These are phyloP conservation scores for Saxophila tyrrhenica DNA, from an alignment of 495 filamentous ascomycete species.

Conservation along the genomic window DNA sequence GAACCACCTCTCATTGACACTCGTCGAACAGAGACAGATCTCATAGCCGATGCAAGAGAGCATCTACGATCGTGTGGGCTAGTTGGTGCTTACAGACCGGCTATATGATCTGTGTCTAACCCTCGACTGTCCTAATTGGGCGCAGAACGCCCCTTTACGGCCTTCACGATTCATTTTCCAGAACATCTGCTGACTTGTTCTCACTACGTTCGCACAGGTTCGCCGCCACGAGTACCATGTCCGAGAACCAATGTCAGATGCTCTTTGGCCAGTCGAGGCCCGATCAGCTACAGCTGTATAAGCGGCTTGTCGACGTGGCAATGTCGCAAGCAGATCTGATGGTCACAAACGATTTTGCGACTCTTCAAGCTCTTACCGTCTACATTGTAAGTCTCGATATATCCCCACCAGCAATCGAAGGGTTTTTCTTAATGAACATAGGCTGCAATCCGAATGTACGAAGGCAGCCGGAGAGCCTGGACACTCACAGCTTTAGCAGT, in stretches of 20 bases:
- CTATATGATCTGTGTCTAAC: too few species aligned
- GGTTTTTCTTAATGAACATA: not conserved
- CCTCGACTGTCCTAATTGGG: too few species aligned
- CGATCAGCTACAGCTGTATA: conserved; percentile 8
- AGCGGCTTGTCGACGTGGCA: conserved; percentile 6
- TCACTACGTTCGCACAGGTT: too few species aligned
- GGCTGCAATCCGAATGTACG: conserved; percentile 2
- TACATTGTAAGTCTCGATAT: conserved; percentile 9
- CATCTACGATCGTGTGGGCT: too few species aligned
- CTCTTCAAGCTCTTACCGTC: conserved; percentile 10
- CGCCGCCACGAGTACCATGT: conserved; percentile 11
- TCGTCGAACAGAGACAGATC: too few species aligned
- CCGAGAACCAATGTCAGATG: conserved; percentile 6
- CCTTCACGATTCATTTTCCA: too few species aligned
- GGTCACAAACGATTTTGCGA: conserved; percentile 12
- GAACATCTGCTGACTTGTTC: too few species aligned
- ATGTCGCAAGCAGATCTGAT: conserved; percentile 16
- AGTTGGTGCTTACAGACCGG: too few species aligned
- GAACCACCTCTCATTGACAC: too few species aligned
- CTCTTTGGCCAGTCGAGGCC: conserved; percentile 3
- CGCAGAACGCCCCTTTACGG: too few species aligned
- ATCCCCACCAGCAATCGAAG: too few species aligned
- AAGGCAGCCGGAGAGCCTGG: conserved; percentile 10
- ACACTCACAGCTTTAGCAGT: conserved; percentile 10
- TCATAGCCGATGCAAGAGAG: too few species aligned